Base-by-base conservation (phyloP, 768 basidiomycete species). In the Tylopilus rubrobrunneus region DNA sequence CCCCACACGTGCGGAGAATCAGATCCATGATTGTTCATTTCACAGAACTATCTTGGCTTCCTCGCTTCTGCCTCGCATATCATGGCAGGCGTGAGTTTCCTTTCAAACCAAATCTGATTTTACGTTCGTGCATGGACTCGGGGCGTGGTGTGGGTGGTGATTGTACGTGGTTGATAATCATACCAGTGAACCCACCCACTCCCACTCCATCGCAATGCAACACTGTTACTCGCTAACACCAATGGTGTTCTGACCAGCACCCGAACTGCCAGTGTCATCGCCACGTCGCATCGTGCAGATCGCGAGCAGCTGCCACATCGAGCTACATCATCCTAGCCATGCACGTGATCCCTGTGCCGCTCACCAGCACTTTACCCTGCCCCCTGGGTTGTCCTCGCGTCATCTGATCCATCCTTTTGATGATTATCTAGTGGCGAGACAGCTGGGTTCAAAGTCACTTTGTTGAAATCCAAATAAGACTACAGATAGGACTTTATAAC, bases 1-100 rank as follows among this genome's bases (percentile, higher is more conserved):
- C 68, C 63, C 66, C 68, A 57, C 63, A 57, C 46, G 59, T 51
- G 67, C 54, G 59, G 64, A 67, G 68, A 57, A 67, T 68, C 65
- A 58, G 58, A 56, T 62, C 14, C 50, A 52, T 47, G 29, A 48
- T 46, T 19, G 19, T 23, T 58, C 62, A 66, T 66, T 60, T 59
- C 61, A 55, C 55, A 49, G 9, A 55, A 43, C 46, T 59, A 55
- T 52, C 50, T 48, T 44, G 37, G 7, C 54, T 36, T 45, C 61
- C 59, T 67, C 47, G 56, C 55, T 62, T 57, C 51, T 57, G 49
- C 58, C 61, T 63, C 54, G 58, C 64, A 66, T 66, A 51, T 63
- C 61, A 61, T 51, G 61, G 34, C 55, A 63, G 61, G 60, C 45
- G 48, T 50, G 61, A 40, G 55, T 55, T 56, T 55, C 41, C 41